Conservation (phyloP, 495 filamentous ascomycete genomes). For the Hyphodiscus hymeniophilus region DNA sequence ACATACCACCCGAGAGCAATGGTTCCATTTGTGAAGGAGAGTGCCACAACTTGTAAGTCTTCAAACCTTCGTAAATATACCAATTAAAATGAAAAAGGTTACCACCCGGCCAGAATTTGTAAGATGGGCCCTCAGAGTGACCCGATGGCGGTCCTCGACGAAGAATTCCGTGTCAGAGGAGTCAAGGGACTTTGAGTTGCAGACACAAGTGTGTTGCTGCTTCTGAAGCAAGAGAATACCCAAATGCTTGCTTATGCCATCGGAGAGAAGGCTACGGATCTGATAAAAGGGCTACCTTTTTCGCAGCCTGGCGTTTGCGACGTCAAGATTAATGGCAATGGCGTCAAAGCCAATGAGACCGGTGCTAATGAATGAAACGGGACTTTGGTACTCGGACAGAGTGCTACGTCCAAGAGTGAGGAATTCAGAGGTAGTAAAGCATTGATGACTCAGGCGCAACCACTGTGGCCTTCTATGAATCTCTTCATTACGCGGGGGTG, state of each 20-base stretch:
- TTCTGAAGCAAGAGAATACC: constrained; percentile 19
- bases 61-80: background rate
- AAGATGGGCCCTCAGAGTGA: constrained; percentile 48
- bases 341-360: background rate
- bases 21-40: constrained; percentile 37
- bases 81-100: constrained; percentile 11
- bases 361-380: background rate
- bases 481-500: too few relatives aligned
- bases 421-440: too few relatives aligned
- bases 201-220: constrained; percentile 32
- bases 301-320: background rate
- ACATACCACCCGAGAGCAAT: constrained; percentile 39
- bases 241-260: constrained; percentile 52
- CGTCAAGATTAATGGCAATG: background rate
- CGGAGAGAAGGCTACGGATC: constrained; percentile 53
- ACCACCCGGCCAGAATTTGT: constrained; percentile 20
- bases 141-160: constrained; percentile 49
- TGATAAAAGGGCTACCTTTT: constrained; percentile 28
- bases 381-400: background rate
- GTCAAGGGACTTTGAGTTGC: constrained; percentile 33
- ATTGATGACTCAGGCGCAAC: too few relatives aligned
- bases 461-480: too few relatives aligned
- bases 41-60: constrained; percentile 44
- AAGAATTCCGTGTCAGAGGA: constrained; percentile 46
- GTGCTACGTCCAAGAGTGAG: too few relatives aligned